Conservation (phyloP, 2,329 filamentous ascomycete genomes). For the Exophiala sp. region DNA sequence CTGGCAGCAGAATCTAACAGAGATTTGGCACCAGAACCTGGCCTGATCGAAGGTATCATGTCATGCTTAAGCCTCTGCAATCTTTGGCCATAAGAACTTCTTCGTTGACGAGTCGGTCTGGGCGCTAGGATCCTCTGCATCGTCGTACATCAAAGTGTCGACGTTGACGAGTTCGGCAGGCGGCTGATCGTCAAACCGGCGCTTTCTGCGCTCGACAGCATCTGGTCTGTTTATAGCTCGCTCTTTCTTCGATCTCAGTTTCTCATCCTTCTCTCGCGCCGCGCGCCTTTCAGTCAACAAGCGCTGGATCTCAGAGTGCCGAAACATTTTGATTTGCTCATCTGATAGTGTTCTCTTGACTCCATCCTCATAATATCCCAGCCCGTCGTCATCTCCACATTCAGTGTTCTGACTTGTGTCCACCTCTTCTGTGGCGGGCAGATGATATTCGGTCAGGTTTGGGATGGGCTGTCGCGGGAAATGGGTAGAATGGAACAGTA, state of each 20-base stretch:
- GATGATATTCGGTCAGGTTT: constrained; percentile 1
- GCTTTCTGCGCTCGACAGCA: constrained; percentile 6
- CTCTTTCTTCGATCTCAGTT: constrained; percentile 5
- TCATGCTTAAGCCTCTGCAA: neutral
- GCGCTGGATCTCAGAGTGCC: constrained; percentile 76
- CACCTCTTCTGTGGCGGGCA: neutral
- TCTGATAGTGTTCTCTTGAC: constrained; percentile 85
- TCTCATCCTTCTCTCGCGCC: constrained; percentile 16
- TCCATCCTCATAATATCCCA: constrained; percentile 83
- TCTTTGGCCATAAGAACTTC: constrained; percentile 24
- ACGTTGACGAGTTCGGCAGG: neutral
- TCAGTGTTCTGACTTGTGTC: neutral
- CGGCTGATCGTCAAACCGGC: constrained; percentile 13
- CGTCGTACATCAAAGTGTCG: constrained; percentile 23
- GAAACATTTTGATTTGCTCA: constrained; percentile 82
- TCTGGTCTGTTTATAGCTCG: neutral
- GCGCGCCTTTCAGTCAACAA: constrained; percentile 51
- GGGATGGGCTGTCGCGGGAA: constrained; percentile 23
- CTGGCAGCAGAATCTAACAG: neutral
- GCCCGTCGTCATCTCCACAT: constrained; percentile 47
- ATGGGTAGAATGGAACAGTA: constrained; percentile 24
- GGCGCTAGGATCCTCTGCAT: constrained; percentile 7
- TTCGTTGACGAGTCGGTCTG: constrained; percentile 4
- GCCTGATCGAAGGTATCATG: too few relatives aligned
- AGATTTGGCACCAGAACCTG: too few relatives aligned